Conservation (phyloP, 202 grass and related monocot genomes). For the Panicum virgatum region DNA sequence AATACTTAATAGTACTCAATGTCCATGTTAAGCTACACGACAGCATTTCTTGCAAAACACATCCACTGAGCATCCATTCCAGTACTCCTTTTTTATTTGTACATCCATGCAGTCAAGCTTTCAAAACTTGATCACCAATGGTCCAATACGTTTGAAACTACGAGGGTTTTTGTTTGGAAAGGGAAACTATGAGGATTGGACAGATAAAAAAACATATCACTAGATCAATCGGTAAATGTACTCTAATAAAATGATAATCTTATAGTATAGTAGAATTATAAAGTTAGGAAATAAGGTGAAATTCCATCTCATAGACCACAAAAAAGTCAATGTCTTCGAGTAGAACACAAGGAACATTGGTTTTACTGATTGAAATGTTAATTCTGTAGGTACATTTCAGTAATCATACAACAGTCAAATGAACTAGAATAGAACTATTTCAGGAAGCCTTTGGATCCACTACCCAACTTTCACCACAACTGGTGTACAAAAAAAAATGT, state of each 20-base stretch:
- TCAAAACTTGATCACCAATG: not conserved
- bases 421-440: not conserved
- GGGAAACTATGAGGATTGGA: not conserved
- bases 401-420: not conserved
- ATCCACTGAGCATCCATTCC: not conserved
- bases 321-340: not conserved
- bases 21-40: not conserved
- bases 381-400: slow-evolving; percentile 9
- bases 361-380: not conserved
- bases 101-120: not conserved
- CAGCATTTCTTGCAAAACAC: not conserved
- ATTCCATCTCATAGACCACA: not conserved
- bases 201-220: not conserved
- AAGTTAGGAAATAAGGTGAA: not conserved
- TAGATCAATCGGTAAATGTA: not conserved
- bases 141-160: not conserved
- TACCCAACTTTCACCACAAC: slow-evolving; percentile 7
- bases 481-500: not conserved
- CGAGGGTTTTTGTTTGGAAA: not conserved
- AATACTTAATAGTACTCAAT: not conserved
- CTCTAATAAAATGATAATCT: not conserved
- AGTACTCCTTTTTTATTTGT: not conserved
- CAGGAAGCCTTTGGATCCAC: not conserved
- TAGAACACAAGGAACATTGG: not conserved
- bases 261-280: not conserved